Percentiles rank a stretch among this genome's conserved stretches.
Conservation (phyloP, 2,329 filamentous ascomycete species). For the Aspergillus aculeatinus region DNA sequence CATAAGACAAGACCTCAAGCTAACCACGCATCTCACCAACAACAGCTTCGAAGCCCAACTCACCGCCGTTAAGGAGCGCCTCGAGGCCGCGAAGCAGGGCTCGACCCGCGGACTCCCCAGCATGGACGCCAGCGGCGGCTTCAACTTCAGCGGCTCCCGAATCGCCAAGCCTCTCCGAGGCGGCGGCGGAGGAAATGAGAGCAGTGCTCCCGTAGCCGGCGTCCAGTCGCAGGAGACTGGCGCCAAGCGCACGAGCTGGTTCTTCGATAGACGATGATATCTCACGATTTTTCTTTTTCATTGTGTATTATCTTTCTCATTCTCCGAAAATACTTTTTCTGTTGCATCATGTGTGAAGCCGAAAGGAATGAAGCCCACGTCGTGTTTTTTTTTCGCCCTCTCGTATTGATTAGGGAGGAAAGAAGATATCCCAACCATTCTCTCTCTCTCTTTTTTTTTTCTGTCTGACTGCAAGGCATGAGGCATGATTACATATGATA, state of each 20-base stretch:
- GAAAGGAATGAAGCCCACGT: too few relatives aligned
- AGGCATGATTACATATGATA: too few relatives aligned
- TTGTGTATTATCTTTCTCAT: constrained; percentile 23
- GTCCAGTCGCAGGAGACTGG: constrained; percentile 70
- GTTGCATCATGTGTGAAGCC: too few relatives aligned
- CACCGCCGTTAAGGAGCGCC: constrained; percentile 92
- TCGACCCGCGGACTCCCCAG: constrained; percentile 80
- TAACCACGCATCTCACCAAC: constrained; percentile 11
- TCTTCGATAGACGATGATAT: constrained; percentile 48
- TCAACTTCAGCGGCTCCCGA: constrained; percentile 65
- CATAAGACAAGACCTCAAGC: neutral
- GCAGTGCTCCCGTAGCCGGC: constrained; percentile 38
- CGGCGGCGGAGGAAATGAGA: constrained; percentile 37
- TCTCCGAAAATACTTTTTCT: constrained; percentile 21
- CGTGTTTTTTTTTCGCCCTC: too few relatives aligned
- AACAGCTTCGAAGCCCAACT: constrained; percentile 93
- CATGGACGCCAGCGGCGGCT: constrained; percentile 63
- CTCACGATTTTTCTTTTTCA: constrained; percentile 29
- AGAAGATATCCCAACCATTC: too few relatives aligned
- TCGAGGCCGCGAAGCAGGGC: constrained; percentile 90
- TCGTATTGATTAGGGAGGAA: too few relatives aligned
- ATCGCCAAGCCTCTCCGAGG: constrained; percentile 67
- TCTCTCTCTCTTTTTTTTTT: too few relatives aligned
- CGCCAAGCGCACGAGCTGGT: constrained; percentile 60
- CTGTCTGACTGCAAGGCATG: too few relatives aligned